These are phyloP conservation scores for Rhizopus arrhizus DNA, from an alignment of 371 early-diverging fungal genomes.

Conservation along the genomic window DNA sequence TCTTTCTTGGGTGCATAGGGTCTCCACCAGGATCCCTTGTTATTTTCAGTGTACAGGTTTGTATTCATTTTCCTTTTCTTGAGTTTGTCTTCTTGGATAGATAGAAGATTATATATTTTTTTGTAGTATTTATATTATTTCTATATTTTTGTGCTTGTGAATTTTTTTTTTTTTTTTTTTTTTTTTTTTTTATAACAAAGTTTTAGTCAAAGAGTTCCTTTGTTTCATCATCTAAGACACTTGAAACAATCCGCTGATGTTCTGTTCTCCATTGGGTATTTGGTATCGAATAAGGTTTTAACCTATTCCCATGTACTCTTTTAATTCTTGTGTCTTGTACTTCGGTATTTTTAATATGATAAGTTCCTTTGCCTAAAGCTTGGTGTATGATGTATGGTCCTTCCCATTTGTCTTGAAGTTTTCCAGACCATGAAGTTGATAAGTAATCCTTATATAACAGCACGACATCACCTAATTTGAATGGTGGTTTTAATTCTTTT, in stretches of 20 bases:
- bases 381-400: background rate
- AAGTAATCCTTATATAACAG: background rate
- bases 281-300: background rate
- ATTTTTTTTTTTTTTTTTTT: too few relatives aligned
- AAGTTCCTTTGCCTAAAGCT: background rate
- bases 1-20: too few relatives aligned
- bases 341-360: background rate
- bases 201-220: background rate
- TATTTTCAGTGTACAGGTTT: too few relatives aligned
- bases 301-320: background rate
- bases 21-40: too few relatives aligned
- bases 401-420: slow-evolving; percentile 1
- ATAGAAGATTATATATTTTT: too few relatives aligned
- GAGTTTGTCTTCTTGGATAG: too few relatives aligned
- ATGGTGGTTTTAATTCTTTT: background rate
- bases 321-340: background rate
- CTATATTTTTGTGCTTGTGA: too few relatives aligned
- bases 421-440: slow-evolving; percentile 6
- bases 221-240: background rate
- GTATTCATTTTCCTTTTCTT: too few relatives aligned
- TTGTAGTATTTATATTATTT: too few relatives aligned
- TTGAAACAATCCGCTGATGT: background rate
- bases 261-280: background rate
- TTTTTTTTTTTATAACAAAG: too few relatives aligned
- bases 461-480: background rate